Base-by-base conservation (phyloP, 2,329 filamentous ascomycete species). In the Dothideomycetes sp. region DNA sequence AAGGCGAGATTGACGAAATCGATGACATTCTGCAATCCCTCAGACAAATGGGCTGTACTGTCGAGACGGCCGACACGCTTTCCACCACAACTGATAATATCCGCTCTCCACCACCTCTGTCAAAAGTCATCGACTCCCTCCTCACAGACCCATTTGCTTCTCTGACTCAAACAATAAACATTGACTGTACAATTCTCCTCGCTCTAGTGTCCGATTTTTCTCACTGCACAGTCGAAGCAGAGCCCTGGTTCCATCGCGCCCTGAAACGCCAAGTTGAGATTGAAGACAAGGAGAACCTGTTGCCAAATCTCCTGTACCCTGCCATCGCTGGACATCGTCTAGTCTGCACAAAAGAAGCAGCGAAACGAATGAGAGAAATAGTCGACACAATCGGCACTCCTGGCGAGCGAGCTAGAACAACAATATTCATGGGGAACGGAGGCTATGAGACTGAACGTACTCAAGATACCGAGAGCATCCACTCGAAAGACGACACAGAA, bases 131-230 rank as follows among this genome's bases (percentile, higher is more conserved):
- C 3, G 36, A 43, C 4, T 45, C 43, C 31, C 55, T 70, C 49
- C 55, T 57, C 12, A 51, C 58, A n/a, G 56, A 66, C 39, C 59
- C 61, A 2, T 58, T 60, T 34, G 44, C 52, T 3, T 41, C 45
- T 3, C 61, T 68, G 40, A 59, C 64, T 2, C 45, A 56, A 4
- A 64, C 58, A 0, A 50, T 79, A 19, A 78, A 81, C 50, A 68
- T 81, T 40, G 77, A 81, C 55, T 79, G 75, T 39, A 85, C 81
- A 2, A 73, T 85, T 34, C 68, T 88, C 4, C 70, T 88, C 4
- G 81, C 81, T 4, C 63, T 87, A 2, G 73, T 81, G 2, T 85
- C 81, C 0, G 83, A 88, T 50, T 75, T 87, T 18, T 81, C 79
- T 2, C 80, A 87, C 53, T 60, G 61, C 24, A 52, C 59, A 29